phyloP scores from a whole-genome alignment of 2,329 filamentous ascomycete species.

The Bipolaris oryzae region DNA sequence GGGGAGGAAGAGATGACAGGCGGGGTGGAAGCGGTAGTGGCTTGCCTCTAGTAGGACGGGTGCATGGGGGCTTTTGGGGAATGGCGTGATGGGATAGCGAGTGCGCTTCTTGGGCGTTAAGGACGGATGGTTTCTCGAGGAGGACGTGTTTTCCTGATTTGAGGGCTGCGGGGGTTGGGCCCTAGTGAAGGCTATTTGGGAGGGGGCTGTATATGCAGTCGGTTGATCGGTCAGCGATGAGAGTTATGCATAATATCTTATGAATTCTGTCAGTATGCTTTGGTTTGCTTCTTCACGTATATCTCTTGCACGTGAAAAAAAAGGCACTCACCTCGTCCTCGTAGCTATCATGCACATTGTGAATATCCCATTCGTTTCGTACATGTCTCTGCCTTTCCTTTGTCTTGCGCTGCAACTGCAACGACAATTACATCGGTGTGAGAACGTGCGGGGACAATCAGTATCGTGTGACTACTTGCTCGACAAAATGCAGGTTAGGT shows the following conservation, averaged over 20 bases:
- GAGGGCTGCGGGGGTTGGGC: slow-evolving; percentile 51
- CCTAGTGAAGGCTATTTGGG: slow-evolving; percentile 53
- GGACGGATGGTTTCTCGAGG: slow-evolving; percentile 55
- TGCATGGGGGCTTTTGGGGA: slow-evolving; percentile 42
- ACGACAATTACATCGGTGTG: slow-evolving; percentile 62
- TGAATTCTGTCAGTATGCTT: background rate
- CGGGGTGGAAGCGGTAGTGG: slow-evolving; percentile 54
- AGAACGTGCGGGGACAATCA: slow-evolving; percentile 58
- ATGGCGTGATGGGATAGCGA: slow-evolving; percentile 46
- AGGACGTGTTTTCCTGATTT: slow-evolving; percentile 54
- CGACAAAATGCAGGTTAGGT: background rate
- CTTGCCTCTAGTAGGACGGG: slow-evolving; percentile 54
- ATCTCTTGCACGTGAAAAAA: background rate
- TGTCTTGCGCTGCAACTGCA: slow-evolving; percentile 60
- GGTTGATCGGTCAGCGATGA: slow-evolving; percentile 48
- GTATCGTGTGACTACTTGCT: slow-evolving; percentile 45
- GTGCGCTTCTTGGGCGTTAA: slow-evolving; percentile 51
- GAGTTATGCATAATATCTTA: slow-evolving; percentile 25
- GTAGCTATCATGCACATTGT: slow-evolving; percentile 57
- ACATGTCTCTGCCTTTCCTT: slow-evolving; percentile 54
- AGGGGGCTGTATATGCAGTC: slow-evolving; percentile 55
- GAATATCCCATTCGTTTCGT: slow-evolving; percentile 60
- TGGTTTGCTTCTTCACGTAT: too few relatives aligned
- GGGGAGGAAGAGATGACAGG: slow-evolving; percentile 46
- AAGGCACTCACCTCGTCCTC: slow-evolving; percentile 47